Percentiles rank a stretch among this genome's conserved stretches.
Conservation (phyloP, 208 protist species). For the Porcisia hertigi region DNA sequence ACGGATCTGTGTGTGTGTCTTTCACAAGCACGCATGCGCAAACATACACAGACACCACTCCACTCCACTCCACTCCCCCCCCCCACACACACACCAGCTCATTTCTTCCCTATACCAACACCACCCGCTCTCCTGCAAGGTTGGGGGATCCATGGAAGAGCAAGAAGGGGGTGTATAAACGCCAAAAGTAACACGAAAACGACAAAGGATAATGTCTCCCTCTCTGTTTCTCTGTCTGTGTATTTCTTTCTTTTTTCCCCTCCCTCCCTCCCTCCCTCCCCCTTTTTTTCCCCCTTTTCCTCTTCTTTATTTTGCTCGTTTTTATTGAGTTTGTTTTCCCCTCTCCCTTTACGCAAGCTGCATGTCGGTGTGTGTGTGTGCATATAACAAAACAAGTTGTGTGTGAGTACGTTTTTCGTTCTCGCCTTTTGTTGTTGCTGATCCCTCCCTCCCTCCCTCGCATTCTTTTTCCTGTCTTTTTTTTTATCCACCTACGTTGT, state of each 20-base stretch:
- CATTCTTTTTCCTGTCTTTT: slow-evolving; percentile 17
- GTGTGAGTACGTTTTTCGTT: neutral
- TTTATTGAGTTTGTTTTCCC: slow-evolving; percentile 9
- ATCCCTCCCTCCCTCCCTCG: slow-evolving; percentile 7
- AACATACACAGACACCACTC: neutral
- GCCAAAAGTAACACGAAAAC: neutral
- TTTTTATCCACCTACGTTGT: slow-evolving; percentile 3
- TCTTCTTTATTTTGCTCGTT: neutral
- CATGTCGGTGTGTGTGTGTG: neutral
- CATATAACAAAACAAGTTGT: slow-evolving; percentile 5
- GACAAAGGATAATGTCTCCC: neutral
- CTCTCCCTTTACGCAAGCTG: neutral
- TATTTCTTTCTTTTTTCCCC: neutral
- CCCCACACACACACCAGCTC: too few relatives aligned
- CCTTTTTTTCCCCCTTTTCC: slow-evolving; percentile 6
- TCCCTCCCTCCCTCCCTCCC: slow-evolving; percentile 1
- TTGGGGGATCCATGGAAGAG: neutral
- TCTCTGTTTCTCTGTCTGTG: neutral
- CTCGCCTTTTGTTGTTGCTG: slow-evolving; percentile 4
- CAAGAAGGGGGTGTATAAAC: neutral
- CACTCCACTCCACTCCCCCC: neutral
- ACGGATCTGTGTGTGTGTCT: neutral
- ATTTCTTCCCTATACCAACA: neutral
- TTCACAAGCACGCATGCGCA: neutral
- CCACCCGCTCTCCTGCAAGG: neutral